Evolutionary conservation across 1,139 yeast genomes (phyloP).

Genomic region (Debaryomycetaceae sp.): DNA sequence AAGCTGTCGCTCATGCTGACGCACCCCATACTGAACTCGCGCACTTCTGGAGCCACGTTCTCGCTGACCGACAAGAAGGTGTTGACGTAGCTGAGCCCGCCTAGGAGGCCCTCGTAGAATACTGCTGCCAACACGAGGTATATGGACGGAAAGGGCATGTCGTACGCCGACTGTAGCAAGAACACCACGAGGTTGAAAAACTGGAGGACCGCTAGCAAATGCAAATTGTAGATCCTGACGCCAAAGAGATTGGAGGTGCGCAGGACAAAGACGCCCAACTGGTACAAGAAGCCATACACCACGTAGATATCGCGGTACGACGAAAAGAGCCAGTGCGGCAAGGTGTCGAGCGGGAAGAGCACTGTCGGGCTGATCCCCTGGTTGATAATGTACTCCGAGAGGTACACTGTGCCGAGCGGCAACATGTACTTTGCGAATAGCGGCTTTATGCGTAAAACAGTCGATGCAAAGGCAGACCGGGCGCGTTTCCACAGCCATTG

Average conservation of each 20-base stretch:
- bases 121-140: constrained; percentile 54
- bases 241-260: constrained; percentile 67
- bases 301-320: constrained; percentile 82
- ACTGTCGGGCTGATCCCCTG: constrained; percentile 88
- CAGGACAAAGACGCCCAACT: constrained; percentile 84
- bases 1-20: constrained; percentile 87
- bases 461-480: constrained; percentile 17
- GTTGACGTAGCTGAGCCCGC: constrained; percentile 85
- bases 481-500: constrained; percentile 1
- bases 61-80: constrained; percentile 76
- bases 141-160: constrained; percentile 44
- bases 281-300: constrained; percentile 85
- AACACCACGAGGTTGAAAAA: constrained; percentile 50
- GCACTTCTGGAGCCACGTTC: constrained; percentile 36
- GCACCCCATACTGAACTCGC: constrained; percentile 90
- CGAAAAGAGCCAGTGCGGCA: constrained; percentile 50
- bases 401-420: constrained; percentile 74
- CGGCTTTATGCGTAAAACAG: constrained; percentile 35
- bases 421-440: constrained; percentile 64
- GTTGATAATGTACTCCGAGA: constrained; percentile 80
- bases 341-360: constrained; percentile 57
- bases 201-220: constrained; percentile 59
- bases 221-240: constrained; percentile 47
- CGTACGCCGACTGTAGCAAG: constrained; percentile 51
- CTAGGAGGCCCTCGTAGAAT: constrained; percentile 80